phyloP scores from a whole-genome alignment of 1,284 basidiomycete genomes.

The Trichosporon faecale region DNA sequence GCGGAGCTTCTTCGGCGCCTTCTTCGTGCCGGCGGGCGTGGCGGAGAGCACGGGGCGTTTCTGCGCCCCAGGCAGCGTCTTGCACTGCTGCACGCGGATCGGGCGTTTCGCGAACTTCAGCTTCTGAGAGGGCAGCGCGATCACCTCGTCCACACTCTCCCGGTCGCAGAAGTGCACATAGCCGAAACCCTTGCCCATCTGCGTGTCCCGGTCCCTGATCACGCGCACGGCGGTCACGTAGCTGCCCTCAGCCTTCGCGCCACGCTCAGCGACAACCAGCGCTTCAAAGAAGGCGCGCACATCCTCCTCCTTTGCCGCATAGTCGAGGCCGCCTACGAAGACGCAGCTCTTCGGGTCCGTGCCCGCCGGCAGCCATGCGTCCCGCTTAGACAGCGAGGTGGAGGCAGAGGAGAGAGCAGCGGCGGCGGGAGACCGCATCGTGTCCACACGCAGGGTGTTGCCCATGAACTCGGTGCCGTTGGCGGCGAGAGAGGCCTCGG shows the following conservation, averaged over 20 bases:
- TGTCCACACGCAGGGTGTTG: slow-evolving; percentile 70
- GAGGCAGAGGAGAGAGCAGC: slow-evolving; percentile 32
- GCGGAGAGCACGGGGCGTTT: slow-evolving; percentile 25
- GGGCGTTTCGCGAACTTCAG: slow-evolving; percentile 87
- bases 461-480: slow-evolving; percentile 74
- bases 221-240: slow-evolving; percentile 87
- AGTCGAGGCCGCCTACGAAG: slow-evolving; percentile 92
- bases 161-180: slow-evolving; percentile 85
- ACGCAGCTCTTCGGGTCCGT: slow-evolving; percentile 75
- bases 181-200: slow-evolving; percentile 95
- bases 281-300: slow-evolving; percentile 82
- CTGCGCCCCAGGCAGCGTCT: slow-evolving; percentile 54
- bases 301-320: slow-evolving; percentile 86
- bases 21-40: slow-evolving; percentile 14
- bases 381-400: slow-evolving; percentile 41
- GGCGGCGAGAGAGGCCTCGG: slow-evolving; percentile 60
- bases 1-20: slow-evolving; percentile 12
- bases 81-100: slow-evolving; percentile 80
- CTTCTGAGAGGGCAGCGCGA: slow-evolving; percentile 68
- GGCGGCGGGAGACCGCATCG: slow-evolving; percentile 56
- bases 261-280: slow-evolving; percentile 70
- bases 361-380: slow-evolving; percentile 44
- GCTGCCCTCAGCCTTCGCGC: slow-evolving; percentile 41
- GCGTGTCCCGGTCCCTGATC: slow-evolving; percentile 85
- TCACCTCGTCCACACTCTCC: slow-evolving; percentile 81